Evolutionary conservation across 2,329 filamentous ascomycete species (phyloP).

Genomic region (Cladorrhinum sp.): DNA sequence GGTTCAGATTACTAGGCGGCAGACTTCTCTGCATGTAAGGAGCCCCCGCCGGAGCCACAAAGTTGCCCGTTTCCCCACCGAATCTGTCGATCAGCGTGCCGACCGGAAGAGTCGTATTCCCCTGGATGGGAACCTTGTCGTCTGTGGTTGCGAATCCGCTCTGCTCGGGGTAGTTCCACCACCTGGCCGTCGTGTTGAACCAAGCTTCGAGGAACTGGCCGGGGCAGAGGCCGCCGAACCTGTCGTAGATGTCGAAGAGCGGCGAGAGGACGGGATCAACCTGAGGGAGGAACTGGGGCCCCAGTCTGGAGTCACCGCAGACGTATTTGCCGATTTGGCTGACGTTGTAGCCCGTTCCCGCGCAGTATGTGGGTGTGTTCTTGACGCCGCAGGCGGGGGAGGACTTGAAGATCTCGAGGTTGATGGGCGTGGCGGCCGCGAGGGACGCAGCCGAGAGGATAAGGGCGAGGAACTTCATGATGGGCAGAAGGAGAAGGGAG

Average conservation of each 20-base stretch:
- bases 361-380: conserved; percentile 28
- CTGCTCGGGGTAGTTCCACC: conserved; percentile 38
- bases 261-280: conserved; percentile 35
- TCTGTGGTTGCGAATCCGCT: conserved; percentile 42
- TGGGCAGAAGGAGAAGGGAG: neutral
- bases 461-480: conserved; percentile 9
- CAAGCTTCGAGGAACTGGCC: conserved; percentile 39
- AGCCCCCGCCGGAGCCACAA: conserved; percentile 42
- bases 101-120: conserved; percentile 38
- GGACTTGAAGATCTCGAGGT: neutral
- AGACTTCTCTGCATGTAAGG: conserved; percentile 47
- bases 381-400: conserved; percentile 9
- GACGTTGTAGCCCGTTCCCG: conserved; percentile 31
- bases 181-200: conserved; percentile 28
- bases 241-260: conserved; percentile 30
- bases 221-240: conserved; percentile 30
- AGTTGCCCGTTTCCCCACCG: conserved; percentile 43
- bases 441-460: conserved; percentile 4
- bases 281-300: conserved; percentile 34
- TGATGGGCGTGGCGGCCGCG: neutral
- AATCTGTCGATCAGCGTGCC: conserved; percentile 49
- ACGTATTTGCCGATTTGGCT: conserved; percentile 31
- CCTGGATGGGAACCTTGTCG: conserved; percentile 37
- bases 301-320: conserved; percentile 39
- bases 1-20: conserved; percentile 45